Evolutionary conservation across 1,139 yeast species (phyloP).

Genomic region (Scheffersomyces titani): DNA sequence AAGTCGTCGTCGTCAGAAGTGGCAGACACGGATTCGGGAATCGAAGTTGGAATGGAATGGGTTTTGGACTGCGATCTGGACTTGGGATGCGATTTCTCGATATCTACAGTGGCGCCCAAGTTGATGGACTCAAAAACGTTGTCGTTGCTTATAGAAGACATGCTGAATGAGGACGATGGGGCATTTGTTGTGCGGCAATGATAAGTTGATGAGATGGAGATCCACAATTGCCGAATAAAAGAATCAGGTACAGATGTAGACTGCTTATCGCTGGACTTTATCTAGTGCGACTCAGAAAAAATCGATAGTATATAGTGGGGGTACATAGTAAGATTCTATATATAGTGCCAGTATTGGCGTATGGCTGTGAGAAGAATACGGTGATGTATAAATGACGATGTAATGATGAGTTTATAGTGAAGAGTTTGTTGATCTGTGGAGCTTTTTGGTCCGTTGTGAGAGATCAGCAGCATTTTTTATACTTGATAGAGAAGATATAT

Average conservation of each 20-base stretch:
- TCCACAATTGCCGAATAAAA: not conserved
- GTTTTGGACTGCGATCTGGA: not conserved
- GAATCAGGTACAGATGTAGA: not conserved
- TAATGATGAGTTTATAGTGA: too few species aligned
- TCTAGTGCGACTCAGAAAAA: not conserved
- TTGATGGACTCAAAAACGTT: conserved; percentile 25
- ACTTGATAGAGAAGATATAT: too few species aligned
- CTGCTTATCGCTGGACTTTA: not conserved
- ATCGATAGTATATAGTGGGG: too few species aligned
- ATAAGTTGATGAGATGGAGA: not conserved
- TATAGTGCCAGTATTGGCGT: too few species aligned
- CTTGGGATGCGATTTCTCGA: not conserved
- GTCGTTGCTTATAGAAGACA: conserved; percentile 3
- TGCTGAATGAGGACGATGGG: not conserved
- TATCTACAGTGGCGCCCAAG: conserved; percentile 15
- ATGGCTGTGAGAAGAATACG: too few species aligned
- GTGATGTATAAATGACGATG: too few species aligned
- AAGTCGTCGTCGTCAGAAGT: conserved; percentile 23
- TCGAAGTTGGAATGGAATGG: not conserved
- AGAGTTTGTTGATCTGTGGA: too few species aligned
- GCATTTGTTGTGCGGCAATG: not conserved
- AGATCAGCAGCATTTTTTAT: too few species aligned
- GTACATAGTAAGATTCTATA: too few species aligned
- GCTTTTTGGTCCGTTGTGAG: too few species aligned
- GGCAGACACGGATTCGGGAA: conserved; percentile 3